These are phyloP conservation scores for Paracamarosporium sp. DNA, from an alignment of 2,329 filamentous ascomycete species.

Conservation along the genomic window DNA sequence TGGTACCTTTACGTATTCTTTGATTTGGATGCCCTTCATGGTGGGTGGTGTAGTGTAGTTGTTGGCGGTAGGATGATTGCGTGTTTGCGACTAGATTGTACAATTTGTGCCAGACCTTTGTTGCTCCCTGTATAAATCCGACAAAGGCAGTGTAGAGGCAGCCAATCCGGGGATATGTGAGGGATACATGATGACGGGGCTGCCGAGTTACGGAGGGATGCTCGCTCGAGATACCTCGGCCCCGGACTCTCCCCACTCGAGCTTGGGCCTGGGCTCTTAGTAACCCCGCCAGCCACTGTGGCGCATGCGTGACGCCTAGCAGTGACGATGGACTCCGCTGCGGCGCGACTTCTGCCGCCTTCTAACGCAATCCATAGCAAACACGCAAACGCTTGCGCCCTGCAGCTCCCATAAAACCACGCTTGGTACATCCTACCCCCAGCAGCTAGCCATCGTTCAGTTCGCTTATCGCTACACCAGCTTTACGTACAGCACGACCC, in stretches of 20 bases:
- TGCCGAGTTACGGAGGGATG: neutral
- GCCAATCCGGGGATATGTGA: neutral
- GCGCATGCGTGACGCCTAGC: slow-evolving; percentile 3
- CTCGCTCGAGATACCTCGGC: slow-evolving; percentile 20
- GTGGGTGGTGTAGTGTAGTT: slow-evolving; percentile 6
- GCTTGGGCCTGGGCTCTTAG: neutral
- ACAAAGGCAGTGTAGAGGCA: neutral
- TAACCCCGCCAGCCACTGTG: neutral
- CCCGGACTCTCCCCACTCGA: slow-evolving; percentile 9
- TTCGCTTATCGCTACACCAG: slow-evolving; percentile 3
- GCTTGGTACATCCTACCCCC: neutral
- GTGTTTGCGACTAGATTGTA: neutral
- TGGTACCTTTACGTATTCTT: slow-evolving; percentile 74
- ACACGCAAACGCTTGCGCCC: slow-evolving; percentile 1
- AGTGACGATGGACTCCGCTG: slow-evolving; percentile 6
- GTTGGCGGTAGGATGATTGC: neutral
- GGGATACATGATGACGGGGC: neutral
- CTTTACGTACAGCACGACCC: neutral
- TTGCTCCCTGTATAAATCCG: neutral
- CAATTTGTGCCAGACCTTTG: neutral
- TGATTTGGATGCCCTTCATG: slow-evolving; percentile 79
- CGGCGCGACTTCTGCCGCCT: slow-evolving; percentile 32
- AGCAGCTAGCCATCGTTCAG: neutral
- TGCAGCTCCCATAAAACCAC: slow-evolving; percentile 5
- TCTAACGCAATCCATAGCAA: slow-evolving; percentile 30